Evolutionary conservation across 306 rosid species (phyloP).

Genomic region (Lathyrus aphaca): DNA sequence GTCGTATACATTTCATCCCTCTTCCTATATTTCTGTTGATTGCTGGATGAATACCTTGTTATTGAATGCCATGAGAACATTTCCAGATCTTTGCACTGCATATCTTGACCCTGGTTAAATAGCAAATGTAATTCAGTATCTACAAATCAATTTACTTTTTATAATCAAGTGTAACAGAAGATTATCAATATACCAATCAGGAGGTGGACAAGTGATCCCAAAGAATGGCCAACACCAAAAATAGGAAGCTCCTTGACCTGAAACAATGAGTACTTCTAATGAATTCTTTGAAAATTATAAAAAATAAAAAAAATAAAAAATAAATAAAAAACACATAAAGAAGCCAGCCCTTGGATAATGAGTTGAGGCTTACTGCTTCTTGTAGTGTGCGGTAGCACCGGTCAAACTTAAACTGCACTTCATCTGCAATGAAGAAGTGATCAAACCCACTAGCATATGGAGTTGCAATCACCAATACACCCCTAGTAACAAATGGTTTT

Average conservation of each 20-base stretch:
- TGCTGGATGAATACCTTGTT: conserved; percentile 64
- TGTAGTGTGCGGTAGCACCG: conserved; percentile 72
- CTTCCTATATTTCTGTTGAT: background rate
- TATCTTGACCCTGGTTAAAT: conserved; percentile 89
- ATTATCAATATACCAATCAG: conserved; percentile 71
- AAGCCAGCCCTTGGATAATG: conserved; percentile 22
- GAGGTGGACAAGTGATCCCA: conserved; percentile 98
- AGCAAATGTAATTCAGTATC: conserved; percentile 42
- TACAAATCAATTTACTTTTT: conserved; percentile 35
- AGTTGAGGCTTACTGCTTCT: conserved; percentile 61
- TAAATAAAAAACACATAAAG: no score
- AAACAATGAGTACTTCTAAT: conserved; percentile 44
- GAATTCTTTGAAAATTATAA: conserved; percentile 13
- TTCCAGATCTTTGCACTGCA: conserved; percentile 96
- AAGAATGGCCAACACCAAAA: conserved; percentile 93
- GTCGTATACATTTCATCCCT: background rate
- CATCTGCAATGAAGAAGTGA: conserved; percentile 95
- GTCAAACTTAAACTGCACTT: conserved; percentile 92
- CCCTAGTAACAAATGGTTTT: conserved; percentile 57
- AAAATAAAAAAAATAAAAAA: no score
- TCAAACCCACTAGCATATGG: conserved; percentile 99
- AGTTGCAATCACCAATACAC: conserved; percentile 86
- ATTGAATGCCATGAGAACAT: conserved; percentile 91
- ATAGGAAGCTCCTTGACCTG: conserved; percentile 90
- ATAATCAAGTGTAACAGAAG: conserved; percentile 38